A percentile compares a stretch with the other conserved stretches of the same genome.
Conservation (phyloP, 2,329 filamentous ascomycete genomes). For the Septoria linicola region DNA sequence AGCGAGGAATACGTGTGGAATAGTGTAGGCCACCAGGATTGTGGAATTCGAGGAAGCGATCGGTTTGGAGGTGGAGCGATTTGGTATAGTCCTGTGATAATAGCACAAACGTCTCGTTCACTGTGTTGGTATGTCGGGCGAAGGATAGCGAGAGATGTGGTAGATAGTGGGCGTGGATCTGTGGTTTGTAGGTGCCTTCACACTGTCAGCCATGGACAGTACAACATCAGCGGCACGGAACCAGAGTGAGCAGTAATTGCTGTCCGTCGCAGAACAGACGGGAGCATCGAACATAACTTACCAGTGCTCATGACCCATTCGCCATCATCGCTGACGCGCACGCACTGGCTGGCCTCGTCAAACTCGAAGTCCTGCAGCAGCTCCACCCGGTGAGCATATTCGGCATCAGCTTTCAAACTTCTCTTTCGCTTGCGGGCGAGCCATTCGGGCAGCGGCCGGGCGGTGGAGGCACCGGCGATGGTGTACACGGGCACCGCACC, state of each 20-base stretch:
- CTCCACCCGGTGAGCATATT: slow-evolving; percentile 91
- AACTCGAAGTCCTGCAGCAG: slow-evolving; percentile 97
- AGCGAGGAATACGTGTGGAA: slow-evolving; percentile 82
- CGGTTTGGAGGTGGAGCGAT: slow-evolving; percentile 87
- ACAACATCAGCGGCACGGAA: slow-evolving; percentile 20
- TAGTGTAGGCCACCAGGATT: slow-evolving; percentile 86
- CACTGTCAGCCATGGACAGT: slow-evolving; percentile 29
- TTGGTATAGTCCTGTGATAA: slow-evolving; percentile 92
- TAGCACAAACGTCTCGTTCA: slow-evolving; percentile 88
- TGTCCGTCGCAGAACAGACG: neutral
- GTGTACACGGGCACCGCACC: slow-evolving; percentile 90
- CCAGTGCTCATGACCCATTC: slow-evolving; percentile 97
- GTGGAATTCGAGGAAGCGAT: slow-evolving; percentile 90
- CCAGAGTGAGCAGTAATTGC: neutral
- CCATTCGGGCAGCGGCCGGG: slow-evolving; percentile 90
- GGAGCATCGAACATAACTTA: slow-evolving; percentile 37
- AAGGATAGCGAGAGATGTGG: slow-evolving; percentile 92
- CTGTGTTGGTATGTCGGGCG: slow-evolving; percentile 82
- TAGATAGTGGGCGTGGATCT: slow-evolving; percentile 94
- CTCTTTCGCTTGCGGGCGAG: slow-evolving; percentile 84
- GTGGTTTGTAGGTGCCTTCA: slow-evolving; percentile 66
- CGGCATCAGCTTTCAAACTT: slow-evolving; percentile 85
- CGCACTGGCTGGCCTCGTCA: slow-evolving; percentile 87
- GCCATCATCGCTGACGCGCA: slow-evolving; percentile 89
- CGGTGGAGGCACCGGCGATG: slow-evolving; percentile 84